These are phyloP conservation scores for Lichtheimia ornata DNA, from an alignment of 371 early-diverging fungal genomes.

Conservation along the genomic window DNA sequence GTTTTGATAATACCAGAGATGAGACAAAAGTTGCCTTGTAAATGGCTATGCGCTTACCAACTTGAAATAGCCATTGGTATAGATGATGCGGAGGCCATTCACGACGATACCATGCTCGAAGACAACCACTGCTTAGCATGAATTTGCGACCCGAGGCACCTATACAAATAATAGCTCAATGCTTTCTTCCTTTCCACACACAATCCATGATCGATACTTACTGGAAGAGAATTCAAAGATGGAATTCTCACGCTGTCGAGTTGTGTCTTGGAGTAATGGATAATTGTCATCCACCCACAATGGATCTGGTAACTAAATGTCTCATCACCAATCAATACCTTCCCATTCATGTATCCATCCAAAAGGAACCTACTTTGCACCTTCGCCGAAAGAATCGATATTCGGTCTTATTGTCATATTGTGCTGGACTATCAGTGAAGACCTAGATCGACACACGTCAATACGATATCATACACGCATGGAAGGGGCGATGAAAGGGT, in stretches of 20 bases:
- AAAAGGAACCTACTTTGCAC: constrained; percentile 12
- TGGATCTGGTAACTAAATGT: constrained; percentile 16
- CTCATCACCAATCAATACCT: background rate
- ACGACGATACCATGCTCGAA: constrained; percentile 32
- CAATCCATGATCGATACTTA: background rate
- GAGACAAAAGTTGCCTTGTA: background rate
- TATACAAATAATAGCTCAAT: background rate
- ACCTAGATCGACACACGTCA: background rate
- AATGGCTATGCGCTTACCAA: constrained; percentile 19
- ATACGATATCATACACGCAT: background rate
- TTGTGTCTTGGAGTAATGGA: background rate
- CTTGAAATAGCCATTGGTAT: constrained; percentile 45
- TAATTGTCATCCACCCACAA: constrained; percentile 12
- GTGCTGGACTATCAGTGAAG: background rate
- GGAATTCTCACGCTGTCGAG: constrained; percentile 11
- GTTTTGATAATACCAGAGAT: background rate
- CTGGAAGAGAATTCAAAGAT: constrained; percentile 15
- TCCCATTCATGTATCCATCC: background rate
- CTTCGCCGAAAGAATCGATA: constrained; percentile 14
- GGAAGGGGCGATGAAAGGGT: background rate
- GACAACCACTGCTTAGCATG: constrained; percentile 26
- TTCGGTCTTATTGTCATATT: background rate
- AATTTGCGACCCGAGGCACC: constrained; percentile 26
- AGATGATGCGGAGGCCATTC: constrained; percentile 39
- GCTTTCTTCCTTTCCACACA: background rate